Percentiles rank a stretch among this genome's conserved stretches.
Conservation (phyloP, 1,139 yeast species). For the Debaryomycetaceae sp. region DNA sequence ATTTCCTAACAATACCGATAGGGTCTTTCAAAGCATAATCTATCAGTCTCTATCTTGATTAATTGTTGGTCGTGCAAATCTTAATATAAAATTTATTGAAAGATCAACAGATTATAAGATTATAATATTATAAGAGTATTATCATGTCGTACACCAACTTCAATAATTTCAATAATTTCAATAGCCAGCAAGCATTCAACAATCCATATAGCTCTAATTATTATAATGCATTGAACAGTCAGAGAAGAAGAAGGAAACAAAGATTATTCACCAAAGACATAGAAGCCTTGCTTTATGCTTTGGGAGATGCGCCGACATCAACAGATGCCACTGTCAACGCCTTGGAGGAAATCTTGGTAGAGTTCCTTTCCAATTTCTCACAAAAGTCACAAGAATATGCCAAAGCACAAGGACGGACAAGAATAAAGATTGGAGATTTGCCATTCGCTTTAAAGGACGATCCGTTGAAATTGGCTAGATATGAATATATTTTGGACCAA, state of each 20-base stretch:
- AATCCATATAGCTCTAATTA: neutral
- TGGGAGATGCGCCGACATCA: slow-evolving; percentile 83
- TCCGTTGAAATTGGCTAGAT: slow-evolving; percentile 78
- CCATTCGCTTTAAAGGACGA: slow-evolving; percentile 82
- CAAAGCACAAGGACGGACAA: slow-evolving; percentile 49
- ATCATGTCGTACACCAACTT: neutral
- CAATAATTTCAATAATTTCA: neutral
- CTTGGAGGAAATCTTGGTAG: slow-evolving; percentile 79
- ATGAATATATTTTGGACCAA: slow-evolving; percentile 71
- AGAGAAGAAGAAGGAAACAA: slow-evolving; percentile 29
- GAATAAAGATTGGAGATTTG: slow-evolving; percentile 84
- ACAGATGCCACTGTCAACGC: slow-evolving; percentile 73
- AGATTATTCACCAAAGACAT: slow-evolving; percentile 60
- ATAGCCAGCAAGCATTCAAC: neutral
- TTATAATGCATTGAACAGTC: neutral
- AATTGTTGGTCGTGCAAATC: neutral
- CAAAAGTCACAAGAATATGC: slow-evolving; percentile 21
- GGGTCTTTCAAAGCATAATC: neutral
- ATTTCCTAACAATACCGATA: neutral
- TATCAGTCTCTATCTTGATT: neutral
- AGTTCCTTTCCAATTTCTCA: slow-evolving; percentile 64
- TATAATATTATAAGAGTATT: neutral
- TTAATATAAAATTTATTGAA: too few relatives aligned
- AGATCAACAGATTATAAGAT: too few relatives aligned
- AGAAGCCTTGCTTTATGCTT: slow-evolving; percentile 73